A percentile compares a stretch with the other conserved stretches of the same genome.
Evolutionary conservation across 2,329 filamentous ascomycete species (phyloP).

Genomic region (Aspergillus eucalypticola): DNA sequence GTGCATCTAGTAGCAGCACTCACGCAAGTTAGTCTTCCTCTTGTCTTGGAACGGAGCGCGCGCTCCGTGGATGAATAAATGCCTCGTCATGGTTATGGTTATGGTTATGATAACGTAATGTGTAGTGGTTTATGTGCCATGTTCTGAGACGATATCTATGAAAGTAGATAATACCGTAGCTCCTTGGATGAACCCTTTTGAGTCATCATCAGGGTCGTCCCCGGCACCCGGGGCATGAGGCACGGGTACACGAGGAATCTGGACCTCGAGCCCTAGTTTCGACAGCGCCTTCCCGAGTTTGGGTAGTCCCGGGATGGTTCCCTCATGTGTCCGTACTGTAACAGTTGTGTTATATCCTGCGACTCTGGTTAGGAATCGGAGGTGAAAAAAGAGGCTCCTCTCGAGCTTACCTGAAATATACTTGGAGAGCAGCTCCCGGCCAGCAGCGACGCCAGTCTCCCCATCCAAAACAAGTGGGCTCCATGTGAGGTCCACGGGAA

Average conservation of each 20-base stretch:
- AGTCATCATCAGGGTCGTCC: constrained; percentile 45
- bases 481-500: constrained; percentile 71
- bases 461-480: constrained; percentile 67
- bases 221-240: constrained; percentile 51
- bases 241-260: constrained; percentile 66
- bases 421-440: constrained; percentile 73
- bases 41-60: not conserved
- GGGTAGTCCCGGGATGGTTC: constrained; percentile 73
- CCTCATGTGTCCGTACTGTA: constrained; percentile 68
- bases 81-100: constrained; percentile 6
- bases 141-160: constrained; percentile 19
- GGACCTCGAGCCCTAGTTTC: constrained; percentile 68
- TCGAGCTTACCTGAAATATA: constrained; percentile 71
- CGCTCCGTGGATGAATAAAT: constrained; percentile 27
- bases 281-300: constrained; percentile 72
- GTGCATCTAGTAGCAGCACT: constrained; percentile 58
- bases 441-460: constrained; percentile 60
- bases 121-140: constrained; percentile 10
- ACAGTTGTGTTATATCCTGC: constrained; percentile 76
- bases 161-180: constrained; percentile 59
- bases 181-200: constrained; percentile 74
- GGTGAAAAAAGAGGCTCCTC: too few species aligned
- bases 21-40: constrained; percentile 16
- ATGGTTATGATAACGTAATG: not conserved
- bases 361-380: constrained; percentile 11